phyloP scores from a whole-genome alignment of 1,284 basidiomycete genomes.

The Malassezia dermatis region DNA sequence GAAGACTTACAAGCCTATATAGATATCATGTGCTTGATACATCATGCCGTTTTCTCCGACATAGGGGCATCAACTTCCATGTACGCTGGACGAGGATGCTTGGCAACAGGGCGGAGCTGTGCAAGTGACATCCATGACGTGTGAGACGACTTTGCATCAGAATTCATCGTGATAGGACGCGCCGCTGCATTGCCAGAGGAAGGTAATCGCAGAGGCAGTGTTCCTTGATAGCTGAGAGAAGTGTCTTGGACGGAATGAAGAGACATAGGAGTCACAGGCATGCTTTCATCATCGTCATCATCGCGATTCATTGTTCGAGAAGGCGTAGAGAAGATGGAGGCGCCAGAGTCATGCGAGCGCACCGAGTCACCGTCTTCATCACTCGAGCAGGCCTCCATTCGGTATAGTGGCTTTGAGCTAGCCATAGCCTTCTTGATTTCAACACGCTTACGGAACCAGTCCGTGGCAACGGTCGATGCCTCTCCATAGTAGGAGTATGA shows the following conservation, averaged over 20 bases:
- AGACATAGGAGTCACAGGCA: slow-evolving; percentile 45
- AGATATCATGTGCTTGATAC: neutral
- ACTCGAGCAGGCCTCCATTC: slow-evolving; percentile 16
- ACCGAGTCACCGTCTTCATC: slow-evolving; percentile 36
- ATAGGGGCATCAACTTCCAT: slow-evolving; percentile 11
- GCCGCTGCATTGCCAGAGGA: neutral
- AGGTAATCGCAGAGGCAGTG: neutral
- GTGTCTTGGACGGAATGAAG: slow-evolving; percentile 38
- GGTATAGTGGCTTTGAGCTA: slow-evolving; percentile 12
- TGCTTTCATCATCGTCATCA: slow-evolving; percentile 38
- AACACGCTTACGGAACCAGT: slow-evolving; percentile 60
- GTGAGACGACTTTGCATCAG: neutral
- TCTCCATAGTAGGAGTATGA: slow-evolving; percentile 87
- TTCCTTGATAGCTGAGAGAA: neutral
- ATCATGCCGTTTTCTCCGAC: neutral
- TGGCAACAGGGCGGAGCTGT: slow-evolving; percentile 12
- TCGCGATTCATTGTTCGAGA: slow-evolving; percentile 40
- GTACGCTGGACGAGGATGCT: neutral
- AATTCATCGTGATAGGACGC: neutral
- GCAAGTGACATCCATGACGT: slow-evolving; percentile 6
- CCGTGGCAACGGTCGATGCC: slow-evolving; percentile 78
- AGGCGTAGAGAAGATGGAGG: slow-evolving; percentile 41
- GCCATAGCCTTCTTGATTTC: slow-evolving; percentile 18
- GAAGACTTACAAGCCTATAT: neutral
- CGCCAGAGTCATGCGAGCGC: slow-evolving; percentile 30